Evolutionary conservation across 176 grass and related monocot genomes (phyloP).

Genomic region (Rhynchospora pubera): DNA sequence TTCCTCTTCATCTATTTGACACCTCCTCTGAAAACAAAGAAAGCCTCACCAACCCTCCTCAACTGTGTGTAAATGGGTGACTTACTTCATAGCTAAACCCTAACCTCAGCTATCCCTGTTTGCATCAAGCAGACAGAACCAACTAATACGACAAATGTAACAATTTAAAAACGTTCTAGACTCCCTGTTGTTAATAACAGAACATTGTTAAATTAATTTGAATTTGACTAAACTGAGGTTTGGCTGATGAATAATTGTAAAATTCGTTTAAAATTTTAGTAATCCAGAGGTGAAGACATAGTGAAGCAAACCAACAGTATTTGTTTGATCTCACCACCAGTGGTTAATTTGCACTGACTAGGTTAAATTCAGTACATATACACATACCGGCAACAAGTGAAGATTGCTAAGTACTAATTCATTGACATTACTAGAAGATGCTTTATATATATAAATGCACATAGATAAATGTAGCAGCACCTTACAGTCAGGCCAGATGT

Average conservation of each 20-base stretch:
- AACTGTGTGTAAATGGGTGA: not conserved
- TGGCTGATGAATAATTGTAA: not conserved
- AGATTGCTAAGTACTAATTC: not conserved
- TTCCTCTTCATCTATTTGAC: not conserved
- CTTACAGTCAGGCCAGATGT: slow-evolving; percentile 93
- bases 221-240: not conserved
- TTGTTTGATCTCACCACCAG: not conserved
- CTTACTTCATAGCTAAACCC: not conserved
- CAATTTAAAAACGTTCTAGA: not conserved
- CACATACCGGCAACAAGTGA: not conserved
- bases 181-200: not conserved
- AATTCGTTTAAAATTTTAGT: no score
- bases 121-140: not conserved
- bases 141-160: not conserved
- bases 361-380: not conserved
- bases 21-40: not conserved
- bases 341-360: no score
- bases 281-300: no score
- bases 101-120: not conserved
- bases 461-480: not conserved
- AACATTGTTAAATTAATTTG: not conserved
- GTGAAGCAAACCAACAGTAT: no score
- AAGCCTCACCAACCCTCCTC: not conserved
- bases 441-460: not conserved
- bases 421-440: not conserved